Base-by-base conservation (phyloP, 805 yeast genomes). In the Wickerhamiella allomyrinae region DNA sequence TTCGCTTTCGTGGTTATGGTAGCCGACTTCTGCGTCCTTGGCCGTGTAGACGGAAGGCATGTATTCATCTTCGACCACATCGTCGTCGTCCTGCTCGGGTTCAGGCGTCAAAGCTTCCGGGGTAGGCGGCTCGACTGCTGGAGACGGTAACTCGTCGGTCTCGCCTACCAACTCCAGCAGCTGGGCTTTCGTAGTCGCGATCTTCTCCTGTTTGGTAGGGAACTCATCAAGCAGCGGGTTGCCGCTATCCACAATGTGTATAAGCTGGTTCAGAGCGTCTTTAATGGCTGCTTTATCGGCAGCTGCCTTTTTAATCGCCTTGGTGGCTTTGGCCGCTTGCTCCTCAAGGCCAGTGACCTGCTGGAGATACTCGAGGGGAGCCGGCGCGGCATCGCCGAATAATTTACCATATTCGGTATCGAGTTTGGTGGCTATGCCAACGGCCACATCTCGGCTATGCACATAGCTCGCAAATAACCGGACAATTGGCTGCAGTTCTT, bases 321-420 rank as follows among this genome's bases (percentile, higher is more conserved):
- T 41, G 20, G 58, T 58, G 19, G 49, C 49, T 15, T 54, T 47
- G 20, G 9, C 10, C 17, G 54, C 46, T 37, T 54, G 48, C 6
- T 41, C 42, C 17, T 56, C 40, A 17, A 56, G 51, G 13, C 40
- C 44, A 29, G 52, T 55, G 4, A 55, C 48, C 29, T 53, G 51
- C 5, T 49, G 50, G 6, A 61, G 44, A 23, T 54, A 57, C 40
- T 46, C 57, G 23, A 61, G 42, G 17, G 63, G 60, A 8, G 66
- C 60, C 14, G 67, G 66, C 9, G 59, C 42, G 2, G 49, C 46
- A n/a, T 52, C 58, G 11, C 55, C 60, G 19, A 51, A 47, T 7
- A 49, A 37, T 3, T 47, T 37, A 14, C 46, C 27, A n/a, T 27
- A 27, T 25, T 46, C 25, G 7, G 9, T 34, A 13, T 20, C n/a